Conservation (phyloP, 1,139 yeast genomes). For the Sugiyamaella neomexicana region DNA sequence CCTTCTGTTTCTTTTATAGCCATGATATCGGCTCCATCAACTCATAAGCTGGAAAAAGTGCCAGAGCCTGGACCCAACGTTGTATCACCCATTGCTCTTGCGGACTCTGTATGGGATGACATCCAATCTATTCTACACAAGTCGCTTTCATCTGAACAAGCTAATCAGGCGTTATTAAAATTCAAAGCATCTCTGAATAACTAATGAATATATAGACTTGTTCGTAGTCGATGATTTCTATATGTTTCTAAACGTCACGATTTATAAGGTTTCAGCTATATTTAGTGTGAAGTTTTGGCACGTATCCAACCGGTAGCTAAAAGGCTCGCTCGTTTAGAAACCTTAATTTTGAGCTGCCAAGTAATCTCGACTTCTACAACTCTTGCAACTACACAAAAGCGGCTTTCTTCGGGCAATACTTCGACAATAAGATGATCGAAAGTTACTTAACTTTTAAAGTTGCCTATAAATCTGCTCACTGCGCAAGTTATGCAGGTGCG, state of each 20-base stretch:
- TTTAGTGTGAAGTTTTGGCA: too few species aligned
- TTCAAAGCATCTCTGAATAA: conserved; percentile 13
- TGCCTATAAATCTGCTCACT: not conserved
- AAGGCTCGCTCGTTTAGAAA: too few species aligned
- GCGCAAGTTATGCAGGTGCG: conserved; percentile 4
- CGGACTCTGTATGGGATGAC: conserved; percentile 19
- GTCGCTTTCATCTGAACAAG: conserved; percentile 10
- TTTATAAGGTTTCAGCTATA: not conserved
- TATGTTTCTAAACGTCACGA: too few species aligned
- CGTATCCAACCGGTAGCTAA: too few species aligned
- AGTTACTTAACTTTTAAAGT: not conserved
- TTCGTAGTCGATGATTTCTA: not conserved
- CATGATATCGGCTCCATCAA: conserved; percentile 15
- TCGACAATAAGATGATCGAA: not conserved
- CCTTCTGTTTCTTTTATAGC: conserved; percentile 16
- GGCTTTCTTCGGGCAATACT: not conserved
- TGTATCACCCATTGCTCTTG: conserved; percentile 10
- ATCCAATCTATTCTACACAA: conserved; percentile 9
- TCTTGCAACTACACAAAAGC: too few species aligned
- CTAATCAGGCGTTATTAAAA: conserved; percentile 23
- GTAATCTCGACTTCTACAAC: too few species aligned
- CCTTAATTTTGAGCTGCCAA: too few species aligned
- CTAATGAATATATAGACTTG: not conserved
- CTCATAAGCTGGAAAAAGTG: not conserved
- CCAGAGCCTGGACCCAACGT: conserved; percentile 11